Base-by-base conservation (phyloP, 2,329 filamentous ascomycete genomes). In the Fusarium compactum region DNA sequence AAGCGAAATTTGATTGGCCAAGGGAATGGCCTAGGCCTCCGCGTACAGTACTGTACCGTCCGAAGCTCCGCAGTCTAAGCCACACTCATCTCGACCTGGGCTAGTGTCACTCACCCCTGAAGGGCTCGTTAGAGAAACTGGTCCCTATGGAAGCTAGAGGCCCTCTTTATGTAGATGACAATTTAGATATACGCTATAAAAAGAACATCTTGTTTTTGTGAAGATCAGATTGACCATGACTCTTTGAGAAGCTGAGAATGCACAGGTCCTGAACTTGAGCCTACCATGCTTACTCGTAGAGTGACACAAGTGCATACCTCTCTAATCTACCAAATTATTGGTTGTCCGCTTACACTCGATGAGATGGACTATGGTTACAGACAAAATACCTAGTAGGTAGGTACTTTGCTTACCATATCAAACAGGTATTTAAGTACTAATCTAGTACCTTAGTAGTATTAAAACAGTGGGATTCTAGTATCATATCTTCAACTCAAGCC, bases 21-120 rank as follows among this genome's bases (percentile, higher is more conserved):
- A 24, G 16, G 8, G 11, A 12, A 15, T 24, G 16, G 40, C 24
- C 40, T 48, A 48, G n/a, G 58, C 58, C 69, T 24, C 71, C 61
- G 52, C 67, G 68, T 74, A 51, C 71, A 69, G 61, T 43, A 34
- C 60, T 64, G 68, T 74, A 51, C 71, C 71, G 63, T 45, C 40
- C 63, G 50, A 69, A 63, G 62, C 55, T 62, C 68, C 58, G 41
- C 41, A 30, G 71, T 74, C 71, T 74, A 64, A 74, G 71, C 71
- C 71, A 74, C 71, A 68, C 63, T 74, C 62, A 66, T 66, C 46
- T 65, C 47, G 30, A 45, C 55, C 32, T 38, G 34, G 34, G 34
- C 34, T 61, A 66, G 47, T 60, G 53, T 65, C 47, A 38, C 25
- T 48, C 40, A 41, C 55, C 61, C 63, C 63, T 66, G 63, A 27